Evolutionary conservation across 441 rosid species (phyloP).

Genomic region (Manihot esculenta): DNA sequence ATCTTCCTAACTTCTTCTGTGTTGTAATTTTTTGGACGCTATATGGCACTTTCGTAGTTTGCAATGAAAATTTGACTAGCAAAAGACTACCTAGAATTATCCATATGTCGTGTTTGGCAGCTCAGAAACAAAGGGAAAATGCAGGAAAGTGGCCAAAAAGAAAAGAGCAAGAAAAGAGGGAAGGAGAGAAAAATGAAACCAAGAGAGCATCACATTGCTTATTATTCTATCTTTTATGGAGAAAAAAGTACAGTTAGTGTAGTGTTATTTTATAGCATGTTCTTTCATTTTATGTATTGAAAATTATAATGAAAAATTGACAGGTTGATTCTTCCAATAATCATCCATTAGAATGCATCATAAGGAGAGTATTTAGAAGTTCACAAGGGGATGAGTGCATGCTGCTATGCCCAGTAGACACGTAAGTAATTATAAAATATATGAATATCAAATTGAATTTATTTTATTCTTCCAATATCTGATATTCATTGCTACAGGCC

Average conservation of each 20-base stretch:
- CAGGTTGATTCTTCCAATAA: slow-evolving; percentile 82
- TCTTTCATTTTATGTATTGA: slow-evolving; percentile 1
- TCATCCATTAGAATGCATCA: slow-evolving; percentile 74
- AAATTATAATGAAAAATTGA: slow-evolving; percentile 25
- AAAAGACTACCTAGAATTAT: no score
- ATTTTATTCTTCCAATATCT: slow-evolving; percentile 10
- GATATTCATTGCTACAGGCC: slow-evolving; percentile 67
- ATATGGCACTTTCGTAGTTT: no score
- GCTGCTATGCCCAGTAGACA: slow-evolving; percentile 91
- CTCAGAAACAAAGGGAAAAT: no score
- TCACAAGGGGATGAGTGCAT: slow-evolving; percentile 79
- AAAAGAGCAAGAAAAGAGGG: no score
- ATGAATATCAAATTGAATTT: slow-evolving; percentile 4
- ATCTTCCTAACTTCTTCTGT: no score
- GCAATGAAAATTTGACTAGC: no score
- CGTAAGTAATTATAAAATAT: slow-evolving; percentile 47
- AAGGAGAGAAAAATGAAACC: no score
- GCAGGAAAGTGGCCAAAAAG: no score
- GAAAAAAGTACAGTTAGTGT: neutral
- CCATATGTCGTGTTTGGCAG: no score
- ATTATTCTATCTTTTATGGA: no score
- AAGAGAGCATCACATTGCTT: no score
- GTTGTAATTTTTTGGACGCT: no score
- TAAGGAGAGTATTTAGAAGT: slow-evolving; percentile 84
- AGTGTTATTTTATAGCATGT: neutral